Base-by-base conservation (phyloP, 305 asterid genomes). In the Nicotiana rustica region DNA sequence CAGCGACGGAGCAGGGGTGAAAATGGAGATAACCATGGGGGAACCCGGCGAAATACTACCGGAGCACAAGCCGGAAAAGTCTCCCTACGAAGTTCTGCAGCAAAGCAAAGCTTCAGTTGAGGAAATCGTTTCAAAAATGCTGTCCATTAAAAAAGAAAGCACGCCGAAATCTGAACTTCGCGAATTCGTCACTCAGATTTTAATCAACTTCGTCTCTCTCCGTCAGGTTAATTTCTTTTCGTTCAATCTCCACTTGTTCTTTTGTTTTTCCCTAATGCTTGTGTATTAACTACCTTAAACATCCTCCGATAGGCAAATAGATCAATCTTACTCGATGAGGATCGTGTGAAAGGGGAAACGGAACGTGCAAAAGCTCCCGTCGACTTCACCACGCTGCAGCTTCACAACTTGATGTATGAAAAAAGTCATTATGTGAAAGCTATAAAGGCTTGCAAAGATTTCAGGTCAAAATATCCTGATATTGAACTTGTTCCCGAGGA, bases 281-380 rank as follows among this genome's bases (percentile, higher is more conserved):
- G 25, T 17, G 49, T 41, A 41, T 41, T 41, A 41, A 68, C 66
- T 49, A 35, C 78, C 64, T 61, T 52, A 18, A 66, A 55, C 52
- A n/a, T 67, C 67, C 18, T 29, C 25, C 77, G 9, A 44, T 93
- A 94, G 99, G 97, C 96, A 61, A 97, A 97, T 81, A 90, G 99
- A 91, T 90, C 98, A 19, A 95, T 97, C 83, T 88, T 97, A 94
- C 92, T 95, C 44, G 97, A 97, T 89, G 99, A 97, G 91, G 99
- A 95, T 80, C 92, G 92, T 73, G 91, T 92, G 65, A 97, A 93
- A 85, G 85, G 93, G 13, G 99, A 95, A 85, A 95, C 98, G 0
- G 98, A 96, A 86, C 95, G 93, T 64, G 98, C 97, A 41, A 95
- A 96, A 90, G 89, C 94, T n/a, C 98, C 98, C 0, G 97, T 92